A percentile compares a stretch with the other conserved stretches of the same genome.
These are phyloP conservation scores for Aspergillus pseudoviridinutans DNA, from an alignment of 2,329 filamentous ascomycete genomes.

Conservation along the genomic window DNA sequence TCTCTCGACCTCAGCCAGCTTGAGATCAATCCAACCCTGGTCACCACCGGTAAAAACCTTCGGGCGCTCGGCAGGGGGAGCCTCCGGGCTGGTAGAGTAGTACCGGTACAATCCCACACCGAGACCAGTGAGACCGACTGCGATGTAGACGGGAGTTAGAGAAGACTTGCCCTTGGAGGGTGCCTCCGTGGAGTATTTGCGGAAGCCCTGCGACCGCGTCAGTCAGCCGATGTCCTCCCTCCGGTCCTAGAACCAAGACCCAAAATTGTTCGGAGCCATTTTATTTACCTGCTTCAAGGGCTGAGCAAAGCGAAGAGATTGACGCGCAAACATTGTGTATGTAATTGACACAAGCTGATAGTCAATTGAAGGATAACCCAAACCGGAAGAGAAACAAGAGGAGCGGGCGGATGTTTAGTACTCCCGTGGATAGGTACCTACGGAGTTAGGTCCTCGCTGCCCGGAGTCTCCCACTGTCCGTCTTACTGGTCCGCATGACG, in stretches of 20 bases:
- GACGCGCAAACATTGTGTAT: conserved; percentile 63
- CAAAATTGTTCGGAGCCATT: background rate
- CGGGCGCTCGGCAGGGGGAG: conserved; percentile 31
- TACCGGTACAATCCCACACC: conserved; percentile 58
- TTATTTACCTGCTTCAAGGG: conserved; percentile 61
- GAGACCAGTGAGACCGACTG: conserved; percentile 36
- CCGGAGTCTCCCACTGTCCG: background rate
- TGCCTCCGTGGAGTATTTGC: conserved; percentile 67
- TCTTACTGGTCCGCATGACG: conserved; percentile 21
- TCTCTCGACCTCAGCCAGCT: conserved; percentile 71
- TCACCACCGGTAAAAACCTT: conserved; percentile 75
- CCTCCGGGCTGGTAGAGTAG: conserved; percentile 28
- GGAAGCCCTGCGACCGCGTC: conserved; percentile 50
- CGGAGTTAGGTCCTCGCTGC: conserved; percentile 10
- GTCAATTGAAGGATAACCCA: conserved; percentile 12
- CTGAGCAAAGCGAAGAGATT: conserved; percentile 60
- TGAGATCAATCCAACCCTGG: conserved; percentile 80
- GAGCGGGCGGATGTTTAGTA: background rate
- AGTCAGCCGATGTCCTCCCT: conserved; percentile 8
- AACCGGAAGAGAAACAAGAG: conserved; percentile 1
- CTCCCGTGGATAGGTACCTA: background rate
- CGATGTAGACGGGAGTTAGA: conserved; percentile 55
- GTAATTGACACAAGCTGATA: conserved; percentile 10
- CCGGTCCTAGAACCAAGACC: conserved; percentile 3
- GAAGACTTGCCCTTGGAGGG: conserved; percentile 50